Base-by-base conservation (phyloP, 768 basidiomycete genomes). In the Leccinum variicolor region DNA sequence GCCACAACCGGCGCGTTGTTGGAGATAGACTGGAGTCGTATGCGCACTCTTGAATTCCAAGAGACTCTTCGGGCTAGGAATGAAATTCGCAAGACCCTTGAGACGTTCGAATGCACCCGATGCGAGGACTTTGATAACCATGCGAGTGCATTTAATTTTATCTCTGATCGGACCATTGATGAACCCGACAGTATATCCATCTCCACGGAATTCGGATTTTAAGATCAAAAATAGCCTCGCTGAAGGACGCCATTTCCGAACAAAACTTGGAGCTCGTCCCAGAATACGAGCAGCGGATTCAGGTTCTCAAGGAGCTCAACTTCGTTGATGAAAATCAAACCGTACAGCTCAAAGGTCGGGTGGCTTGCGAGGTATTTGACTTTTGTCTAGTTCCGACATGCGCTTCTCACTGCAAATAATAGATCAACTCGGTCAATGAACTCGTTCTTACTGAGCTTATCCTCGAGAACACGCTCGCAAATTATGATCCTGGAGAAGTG, bases 341-440 rank as follows among this genome's bases (percentile, higher is more conserved):
- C 0, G 94, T 99, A 3, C 81, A 92, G 29, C 80, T 99, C 51
- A 99, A 99, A 71, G 97, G 97, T 17, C 85, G 97, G 50, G 97
- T 99, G 15, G 97, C 97, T 31, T 99, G 97, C 77, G 97, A 99
- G 80, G 95, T 94, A 58, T 52, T 75, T 25, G 33, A 21, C 4
- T 10, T 25, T 25, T 48, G 28, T 47, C 53, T 54, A 1, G 11
- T 14, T 15, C 9, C 50, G 48, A 34, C 21, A 25, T 41, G 23
- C 28, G 26, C 19, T 26, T 36, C 31, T 57, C 34, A 62, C 34
- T 4, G 6, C 55, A 45, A 39, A 61, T 46, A 11, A 56, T 66
- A 98, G 95, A 98, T 99, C 70, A 99, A 99, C 70, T 98, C 96
- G 7, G 92, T 90, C n/a, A 93, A 92, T 61, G 97, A 98, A 66